Percentiles rank a stretch among this genome's conserved stretches.
These are phyloP conservation scores for Avena atlantica DNA, from an alignment of 176 grass and related monocot genomes.

Conservation along the genomic window DNA sequence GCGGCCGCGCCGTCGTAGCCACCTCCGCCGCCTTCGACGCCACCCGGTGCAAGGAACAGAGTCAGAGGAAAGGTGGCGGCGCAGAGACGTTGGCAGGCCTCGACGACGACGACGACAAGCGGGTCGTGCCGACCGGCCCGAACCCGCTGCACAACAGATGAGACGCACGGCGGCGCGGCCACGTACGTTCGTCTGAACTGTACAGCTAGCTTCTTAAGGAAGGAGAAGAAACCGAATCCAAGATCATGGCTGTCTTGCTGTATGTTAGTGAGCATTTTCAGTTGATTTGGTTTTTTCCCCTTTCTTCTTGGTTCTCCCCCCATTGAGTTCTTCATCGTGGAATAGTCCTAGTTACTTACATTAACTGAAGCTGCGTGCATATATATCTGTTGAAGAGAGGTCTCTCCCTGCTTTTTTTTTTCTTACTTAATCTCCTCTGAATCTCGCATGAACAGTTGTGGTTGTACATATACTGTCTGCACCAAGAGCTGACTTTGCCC, in stretches of 20 bases:
- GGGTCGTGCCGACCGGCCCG: conserved; percentile 57
- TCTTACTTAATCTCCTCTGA: neutral
- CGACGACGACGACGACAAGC: conserved; percentile 40
- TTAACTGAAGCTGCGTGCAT: neutral
- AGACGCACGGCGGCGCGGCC: neutral
- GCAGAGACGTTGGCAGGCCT: neutral
- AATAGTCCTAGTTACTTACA: neutral
- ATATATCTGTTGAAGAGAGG: neutral
- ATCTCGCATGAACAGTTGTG: neutral
- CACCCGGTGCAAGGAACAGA: conserved; percentile 29
- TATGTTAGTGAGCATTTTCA: neutral
- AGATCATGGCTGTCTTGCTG: neutral
- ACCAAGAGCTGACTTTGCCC: neutral
- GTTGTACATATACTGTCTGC: neutral
- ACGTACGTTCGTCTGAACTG: neutral
- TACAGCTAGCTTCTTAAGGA: no score
- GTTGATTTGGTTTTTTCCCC: neutral
- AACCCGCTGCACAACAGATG: conserved; percentile 70
- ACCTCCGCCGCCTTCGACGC: neutral
- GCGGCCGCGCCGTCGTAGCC: neutral
- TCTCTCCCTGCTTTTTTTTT: neutral
- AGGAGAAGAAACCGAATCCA: neutral
- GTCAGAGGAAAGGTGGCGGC: neutral
- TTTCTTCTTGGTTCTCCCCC: neutral
- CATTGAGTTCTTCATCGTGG: conserved; percentile 16